Conservation (phyloP, 1,284 basidiomycete species). For the Lentinula novae-zelandiae region DNA sequence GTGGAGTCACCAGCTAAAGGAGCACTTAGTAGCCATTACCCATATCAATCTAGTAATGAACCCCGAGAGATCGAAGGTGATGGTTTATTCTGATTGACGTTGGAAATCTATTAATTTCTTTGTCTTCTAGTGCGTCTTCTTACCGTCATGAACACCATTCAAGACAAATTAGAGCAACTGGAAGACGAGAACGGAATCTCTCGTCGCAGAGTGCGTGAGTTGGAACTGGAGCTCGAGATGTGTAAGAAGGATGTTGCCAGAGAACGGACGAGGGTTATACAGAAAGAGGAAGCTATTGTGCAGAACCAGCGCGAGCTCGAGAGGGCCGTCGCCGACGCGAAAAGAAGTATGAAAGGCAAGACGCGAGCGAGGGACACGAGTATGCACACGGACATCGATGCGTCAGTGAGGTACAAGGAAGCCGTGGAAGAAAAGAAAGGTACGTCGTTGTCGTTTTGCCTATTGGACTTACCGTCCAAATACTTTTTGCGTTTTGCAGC, state of each 20-base stretch:
- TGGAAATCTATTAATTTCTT: constrained; percentile 6
- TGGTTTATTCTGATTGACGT: constrained; percentile 10
- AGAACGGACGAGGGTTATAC: constrained; percentile 61
- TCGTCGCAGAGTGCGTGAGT: constrained; percentile 70
- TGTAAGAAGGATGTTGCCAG: constrained; percentile 69
- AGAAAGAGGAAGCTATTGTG: constrained; percentile 43
- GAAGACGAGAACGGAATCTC: constrained; percentile 82
- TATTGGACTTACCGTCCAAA: constrained; percentile 9
- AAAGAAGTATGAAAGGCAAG: constrained; percentile 27
- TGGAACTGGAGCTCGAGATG: constrained; percentile 77
- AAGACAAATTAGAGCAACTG: constrained; percentile 61
- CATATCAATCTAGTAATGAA: constrained; percentile 39
- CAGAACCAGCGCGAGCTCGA: constrained; percentile 31
- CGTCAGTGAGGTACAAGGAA: constrained; percentile 56
- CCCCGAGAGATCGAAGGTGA: constrained; percentile 60
- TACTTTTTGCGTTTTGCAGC: constrained; percentile 38
- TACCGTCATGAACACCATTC: constrained; percentile 58
- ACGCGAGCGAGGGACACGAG: constrained; percentile 31
- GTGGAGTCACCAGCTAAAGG: constrained; percentile 65
- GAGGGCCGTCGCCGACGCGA: constrained; percentile 18
- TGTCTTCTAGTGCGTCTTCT: constrained; percentile 49
- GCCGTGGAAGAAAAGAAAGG: constrained; percentile 85
- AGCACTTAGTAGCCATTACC: constrained; percentile 42
- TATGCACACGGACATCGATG: constrained; percentile 30
- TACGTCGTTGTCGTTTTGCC: constrained; percentile 25